Percentiles rank a stretch among this genome's conserved stretches.
These are phyloP conservation scores for Parathielavia hyrcaniae DNA, from an alignment of 495 filamentous ascomycete species.

Conservation along the genomic window DNA sequence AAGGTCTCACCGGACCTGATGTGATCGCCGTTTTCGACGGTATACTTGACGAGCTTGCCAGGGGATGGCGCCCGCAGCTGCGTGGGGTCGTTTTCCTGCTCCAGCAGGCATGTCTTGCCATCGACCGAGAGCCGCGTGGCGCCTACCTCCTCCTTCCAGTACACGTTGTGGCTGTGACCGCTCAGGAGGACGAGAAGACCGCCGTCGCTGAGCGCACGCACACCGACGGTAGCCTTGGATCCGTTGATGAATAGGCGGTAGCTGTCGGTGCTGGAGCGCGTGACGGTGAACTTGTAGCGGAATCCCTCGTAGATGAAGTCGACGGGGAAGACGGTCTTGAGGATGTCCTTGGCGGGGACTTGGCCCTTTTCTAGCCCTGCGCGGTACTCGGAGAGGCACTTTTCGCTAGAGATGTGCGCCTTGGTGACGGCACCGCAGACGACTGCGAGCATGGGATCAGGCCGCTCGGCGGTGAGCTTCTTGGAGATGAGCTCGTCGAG, in stretches of 20 bases:
- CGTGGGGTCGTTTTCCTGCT: slow-evolving; percentile 98
- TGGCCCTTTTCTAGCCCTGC: slow-evolving; percentile 93
- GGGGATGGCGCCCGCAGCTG: slow-evolving; percentile 92
- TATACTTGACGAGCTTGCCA: slow-evolving; percentile 98
- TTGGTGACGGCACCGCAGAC: slow-evolving; percentile 93
- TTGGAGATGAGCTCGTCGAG: slow-evolving; percentile 97
- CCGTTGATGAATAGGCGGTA: slow-evolving; percentile 99
- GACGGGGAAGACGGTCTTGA: slow-evolving; percentile 96
- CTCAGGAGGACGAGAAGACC: slow-evolving; percentile 85
- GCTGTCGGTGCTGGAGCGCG: slow-evolving; percentile 83
- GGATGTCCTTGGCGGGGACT: slow-evolving; percentile 88
- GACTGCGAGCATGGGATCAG: slow-evolving; percentile 83
- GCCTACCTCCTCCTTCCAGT: slow-evolving; percentile 98
- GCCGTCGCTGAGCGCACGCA: slow-evolving; percentile 88
- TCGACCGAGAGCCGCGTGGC: slow-evolving; percentile 95
- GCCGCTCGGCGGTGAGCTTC: slow-evolving; percentile 92
- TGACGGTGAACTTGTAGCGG: slow-evolving; percentile 98
- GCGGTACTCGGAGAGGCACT: slow-evolving; percentile 77
- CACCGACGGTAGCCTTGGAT: slow-evolving; percentile 89
- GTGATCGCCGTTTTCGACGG: slow-evolving; percentile 93
- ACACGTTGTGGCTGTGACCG: slow-evolving; percentile 93
- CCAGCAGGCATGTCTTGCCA: slow-evolving; percentile 92
- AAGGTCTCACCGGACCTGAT: slow-evolving; percentile 88
- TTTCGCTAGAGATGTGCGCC: slow-evolving; percentile 87
- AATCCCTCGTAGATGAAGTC: slow-evolving; percentile 98